Percentiles rank a stretch among this genome's conserved stretches.
phyloP scores from a whole-genome alignment of 805 yeast species.

The Metschnikowia reukaufii region DNA sequence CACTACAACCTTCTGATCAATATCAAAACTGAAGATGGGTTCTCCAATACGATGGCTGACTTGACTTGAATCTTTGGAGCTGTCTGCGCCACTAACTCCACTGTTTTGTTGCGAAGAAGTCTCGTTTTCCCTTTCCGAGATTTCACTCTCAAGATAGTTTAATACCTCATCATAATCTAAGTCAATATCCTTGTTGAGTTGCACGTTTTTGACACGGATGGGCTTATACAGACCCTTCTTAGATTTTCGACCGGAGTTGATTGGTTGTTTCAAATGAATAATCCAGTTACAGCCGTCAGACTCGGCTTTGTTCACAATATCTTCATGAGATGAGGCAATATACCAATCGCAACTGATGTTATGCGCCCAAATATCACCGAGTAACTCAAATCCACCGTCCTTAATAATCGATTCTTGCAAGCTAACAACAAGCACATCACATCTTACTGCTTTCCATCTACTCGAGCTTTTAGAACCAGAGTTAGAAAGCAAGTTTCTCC shows the following conservation, averaged over 20 bases:
- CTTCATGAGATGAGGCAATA: slow-evolving; percentile 49
- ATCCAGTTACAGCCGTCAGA: slow-evolving; percentile 75
- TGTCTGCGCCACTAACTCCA: slow-evolving; percentile 1
- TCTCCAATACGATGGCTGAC: slow-evolving; percentile 20
- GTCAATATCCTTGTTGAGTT: slow-evolving; percentile 65
- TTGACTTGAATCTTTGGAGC: slow-evolving; percentile 2
- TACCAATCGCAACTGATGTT: slow-evolving; percentile 74
- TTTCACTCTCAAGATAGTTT: slow-evolving; percentile 25
- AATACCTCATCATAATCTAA: slow-evolving; percentile 67
- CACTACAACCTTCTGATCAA: slow-evolving; percentile 57
- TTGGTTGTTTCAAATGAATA: slow-evolving; percentile 71
- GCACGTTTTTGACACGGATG: slow-evolving; percentile 65
- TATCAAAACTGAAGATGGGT: slow-evolving; percentile 33
- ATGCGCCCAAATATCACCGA: slow-evolving; percentile 69
- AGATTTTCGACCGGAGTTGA: slow-evolving; percentile 35
- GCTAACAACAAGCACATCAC: slow-evolving; percentile 80
- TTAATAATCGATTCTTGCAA: slow-evolving; percentile 56
- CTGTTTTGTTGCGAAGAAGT: slow-evolving; percentile 2
- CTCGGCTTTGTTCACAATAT: slow-evolving; percentile 60
- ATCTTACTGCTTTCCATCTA: slow-evolving; percentile 49
- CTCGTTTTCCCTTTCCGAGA: slow-evolving; percentile 25
- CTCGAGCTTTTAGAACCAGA: slow-evolving; percentile 47
- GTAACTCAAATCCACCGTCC: slow-evolving; percentile 61
- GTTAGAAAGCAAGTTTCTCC: slow-evolving; percentile 3
- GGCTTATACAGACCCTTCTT: slow-evolving; percentile 62